Conservation (phyloP, 768 basidiomycete species). For the Crucibulum laeve region DNA sequence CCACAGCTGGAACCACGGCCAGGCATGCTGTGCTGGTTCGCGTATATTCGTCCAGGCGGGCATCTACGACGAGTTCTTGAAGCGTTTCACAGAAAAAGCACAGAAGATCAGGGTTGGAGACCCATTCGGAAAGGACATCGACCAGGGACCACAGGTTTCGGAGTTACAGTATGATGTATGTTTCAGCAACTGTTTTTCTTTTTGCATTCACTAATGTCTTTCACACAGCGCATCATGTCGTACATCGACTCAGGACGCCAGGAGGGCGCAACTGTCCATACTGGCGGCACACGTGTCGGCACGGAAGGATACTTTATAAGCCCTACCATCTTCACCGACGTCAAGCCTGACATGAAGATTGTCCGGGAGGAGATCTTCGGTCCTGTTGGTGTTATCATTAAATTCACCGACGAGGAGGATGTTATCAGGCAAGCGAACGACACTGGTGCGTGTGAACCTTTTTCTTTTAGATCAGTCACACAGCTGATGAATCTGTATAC, state of each 20-base stretch:
- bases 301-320: slow-evolving; percentile 63
- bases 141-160: slow-evolving; percentile 80
- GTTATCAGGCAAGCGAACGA: slow-evolving; percentile 79
- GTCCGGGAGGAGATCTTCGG: slow-evolving; percentile 72
- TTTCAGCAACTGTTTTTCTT: slow-evolving; percentile 5
- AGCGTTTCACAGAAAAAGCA: slow-evolving; percentile 53
- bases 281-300: slow-evolving; percentile 58
- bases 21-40: slow-evolving; percentile 83
- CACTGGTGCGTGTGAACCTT: slow-evolving; percentile 28
- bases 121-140: slow-evolving; percentile 54
- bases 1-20: slow-evolving; percentile 65
- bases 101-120: slow-evolving; percentile 60
- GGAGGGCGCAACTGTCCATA: slow-evolving; percentile 61
- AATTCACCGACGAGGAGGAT: slow-evolving; percentile 61
- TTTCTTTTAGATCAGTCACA: background rate
- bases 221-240: slow-evolving; percentile 55
- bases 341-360: slow-evolving; percentile 62
- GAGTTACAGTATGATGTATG: slow-evolving; percentile 68
- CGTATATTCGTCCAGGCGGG: slow-evolving; percentile 80
- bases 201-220: background rate
- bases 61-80: slow-evolving; percentile 80
- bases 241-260: slow-evolving; percentile 74
- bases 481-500: background rate
- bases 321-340: slow-evolving; percentile 69
- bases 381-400: slow-evolving; percentile 67